Conservation (phyloP, 2,329 filamentous ascomycete species). For the Aspergillus candidus region DNA sequence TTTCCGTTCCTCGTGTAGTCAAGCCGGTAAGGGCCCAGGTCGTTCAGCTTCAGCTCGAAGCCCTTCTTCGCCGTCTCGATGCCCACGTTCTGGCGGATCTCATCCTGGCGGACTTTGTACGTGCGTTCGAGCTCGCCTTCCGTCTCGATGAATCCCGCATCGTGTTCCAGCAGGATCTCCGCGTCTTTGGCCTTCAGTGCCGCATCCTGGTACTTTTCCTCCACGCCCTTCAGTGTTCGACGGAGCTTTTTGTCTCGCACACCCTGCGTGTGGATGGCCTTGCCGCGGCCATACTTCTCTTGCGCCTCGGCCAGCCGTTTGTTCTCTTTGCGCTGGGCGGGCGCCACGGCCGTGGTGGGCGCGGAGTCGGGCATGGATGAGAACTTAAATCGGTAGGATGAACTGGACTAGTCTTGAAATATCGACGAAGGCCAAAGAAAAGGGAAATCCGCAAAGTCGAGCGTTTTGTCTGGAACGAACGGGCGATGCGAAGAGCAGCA, state of each 20-base stretch:
- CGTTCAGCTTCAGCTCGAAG: conserved; percentile 79
- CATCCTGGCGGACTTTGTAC: conserved; percentile 85
- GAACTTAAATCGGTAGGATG: too few species aligned
- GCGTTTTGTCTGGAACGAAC: conserved; percentile 3
- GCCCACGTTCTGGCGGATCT: conserved; percentile 68
- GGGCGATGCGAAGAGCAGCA: neutral
- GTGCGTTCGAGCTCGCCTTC: conserved; percentile 86
- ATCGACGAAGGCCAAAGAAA: conserved; percentile 3
- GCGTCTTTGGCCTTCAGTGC: conserved; percentile 84
- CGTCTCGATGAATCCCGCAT: conserved; percentile 76
- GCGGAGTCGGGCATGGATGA: conserved; percentile 24
- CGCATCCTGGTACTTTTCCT: conserved; percentile 76
- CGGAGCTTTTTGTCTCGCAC: conserved; percentile 89
- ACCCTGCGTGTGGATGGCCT: conserved; percentile 62
- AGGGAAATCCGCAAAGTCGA: neutral
- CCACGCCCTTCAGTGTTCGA: conserved; percentile 68
- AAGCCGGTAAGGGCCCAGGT: conserved; percentile 77
- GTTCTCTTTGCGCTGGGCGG: conserved; percentile 34
- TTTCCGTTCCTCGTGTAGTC: conserved; percentile 89
- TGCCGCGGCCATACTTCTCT: conserved; percentile 77
- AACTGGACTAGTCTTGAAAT: neutral
- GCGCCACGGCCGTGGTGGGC: conserved; percentile 24
- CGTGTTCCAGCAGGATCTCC: conserved; percentile 87
- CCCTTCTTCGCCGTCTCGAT: conserved; percentile 85
- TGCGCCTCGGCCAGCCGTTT: conserved; percentile 50